These are phyloP conservation scores for Saksenaea vasiformis DNA, from an alignment of 371 early-diverging fungal genomes.

Conservation along the genomic window DNA sequence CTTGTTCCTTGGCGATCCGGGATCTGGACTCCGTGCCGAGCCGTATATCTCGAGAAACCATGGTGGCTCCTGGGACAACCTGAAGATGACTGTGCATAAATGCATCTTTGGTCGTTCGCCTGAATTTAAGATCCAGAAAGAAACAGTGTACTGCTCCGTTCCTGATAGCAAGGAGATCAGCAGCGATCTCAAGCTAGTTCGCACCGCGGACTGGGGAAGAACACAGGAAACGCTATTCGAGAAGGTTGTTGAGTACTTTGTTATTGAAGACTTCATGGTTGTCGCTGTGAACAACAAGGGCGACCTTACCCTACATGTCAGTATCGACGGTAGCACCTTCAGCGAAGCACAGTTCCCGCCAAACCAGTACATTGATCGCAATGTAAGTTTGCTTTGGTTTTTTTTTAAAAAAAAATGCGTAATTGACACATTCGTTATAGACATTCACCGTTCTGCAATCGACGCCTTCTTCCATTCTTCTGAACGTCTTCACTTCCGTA, in stretches of 20 bases:
- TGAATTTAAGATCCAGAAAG: conserved; percentile 62
- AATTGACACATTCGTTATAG: conserved; percentile 11
- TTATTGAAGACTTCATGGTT: conserved; percentile 71
- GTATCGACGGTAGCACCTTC: conserved; percentile 73
- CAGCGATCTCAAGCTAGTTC: conserved; percentile 54
- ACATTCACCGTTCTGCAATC: conserved; percentile 80
- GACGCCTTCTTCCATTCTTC: conserved; percentile 66
- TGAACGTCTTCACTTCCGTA: conserved; percentile 71
- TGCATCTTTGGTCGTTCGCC: conserved; percentile 84
- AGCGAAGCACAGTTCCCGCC: conserved; percentile 82
- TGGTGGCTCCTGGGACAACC: conserved; percentile 71
- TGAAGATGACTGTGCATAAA: conserved; percentile 84
- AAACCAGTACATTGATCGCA: conserved; percentile 47
- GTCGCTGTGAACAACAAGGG: conserved; percentile 60
- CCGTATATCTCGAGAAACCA: conserved; percentile 70
- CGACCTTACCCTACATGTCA: conserved; percentile 65
- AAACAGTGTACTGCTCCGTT: conserved; percentile 72
- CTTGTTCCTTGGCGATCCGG: conserved; percentile 67
- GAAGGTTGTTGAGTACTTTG: conserved; percentile 61
- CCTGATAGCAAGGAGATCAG: conserved; percentile 63
- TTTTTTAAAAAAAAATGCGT: conserved; percentile 27
- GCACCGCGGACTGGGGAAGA: conserved; percentile 49
- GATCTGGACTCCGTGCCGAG: conserved; percentile 59
- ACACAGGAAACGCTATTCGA: conserved; percentile 43
- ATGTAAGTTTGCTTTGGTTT: conserved; percentile 24